A percentile compares a stretch with the other conserved stretches of the same genome.
These are phyloP conservation scores for Yueomyces sp. DNA, from an alignment of 805 yeast species.

Conservation along the genomic window DNA sequence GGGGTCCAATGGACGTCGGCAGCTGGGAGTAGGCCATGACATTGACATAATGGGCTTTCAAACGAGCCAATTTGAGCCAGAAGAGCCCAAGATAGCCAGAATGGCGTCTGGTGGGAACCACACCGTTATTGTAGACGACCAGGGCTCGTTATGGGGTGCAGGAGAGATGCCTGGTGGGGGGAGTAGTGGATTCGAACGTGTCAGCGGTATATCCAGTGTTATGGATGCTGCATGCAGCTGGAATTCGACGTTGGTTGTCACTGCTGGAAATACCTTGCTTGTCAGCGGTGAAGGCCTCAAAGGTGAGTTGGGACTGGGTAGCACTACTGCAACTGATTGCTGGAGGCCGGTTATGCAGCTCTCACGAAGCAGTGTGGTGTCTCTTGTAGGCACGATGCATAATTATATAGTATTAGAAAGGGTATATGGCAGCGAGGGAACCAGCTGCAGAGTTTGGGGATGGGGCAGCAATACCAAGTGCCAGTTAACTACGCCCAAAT, in stretches of 20 bases:
- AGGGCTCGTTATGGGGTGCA: conserved; percentile 40
- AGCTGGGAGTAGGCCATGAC: conserved; percentile 43
- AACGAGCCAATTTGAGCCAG: conserved; percentile 8
- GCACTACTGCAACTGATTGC: not conserved
- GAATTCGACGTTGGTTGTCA: conserved; percentile 52
- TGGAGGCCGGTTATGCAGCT: conserved; percentile 6
- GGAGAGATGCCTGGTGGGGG: conserved; percentile 54
- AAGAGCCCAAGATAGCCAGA: conserved; percentile 21
- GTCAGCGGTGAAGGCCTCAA: conserved; percentile 50
- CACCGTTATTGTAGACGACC: conserved; percentile 41
- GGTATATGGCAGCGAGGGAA: conserved; percentile 8
- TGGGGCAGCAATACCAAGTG: conserved; percentile 42
- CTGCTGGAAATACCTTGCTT: conserved; percentile 28
- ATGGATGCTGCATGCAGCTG: conserved; percentile 57
- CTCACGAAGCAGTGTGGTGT: not conserved
- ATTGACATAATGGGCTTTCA: conserved; percentile 32
- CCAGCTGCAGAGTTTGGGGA: conserved; percentile 25
- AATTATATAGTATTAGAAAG: too few relatives aligned
- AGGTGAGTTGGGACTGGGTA: conserved; percentile 59
- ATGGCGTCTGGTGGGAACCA: conserved; percentile 83
- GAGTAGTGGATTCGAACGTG: conserved; percentile 7
- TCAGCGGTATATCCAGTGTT: conserved; percentile 20
- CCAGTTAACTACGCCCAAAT: conserved; percentile 26
- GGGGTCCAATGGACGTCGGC: conserved; percentile 78
- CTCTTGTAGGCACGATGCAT: conserved; percentile 1